phyloP scores from a whole-genome alignment of 352 stramenopile species.

The Thalassiosira livingstoniorum region DNA sequence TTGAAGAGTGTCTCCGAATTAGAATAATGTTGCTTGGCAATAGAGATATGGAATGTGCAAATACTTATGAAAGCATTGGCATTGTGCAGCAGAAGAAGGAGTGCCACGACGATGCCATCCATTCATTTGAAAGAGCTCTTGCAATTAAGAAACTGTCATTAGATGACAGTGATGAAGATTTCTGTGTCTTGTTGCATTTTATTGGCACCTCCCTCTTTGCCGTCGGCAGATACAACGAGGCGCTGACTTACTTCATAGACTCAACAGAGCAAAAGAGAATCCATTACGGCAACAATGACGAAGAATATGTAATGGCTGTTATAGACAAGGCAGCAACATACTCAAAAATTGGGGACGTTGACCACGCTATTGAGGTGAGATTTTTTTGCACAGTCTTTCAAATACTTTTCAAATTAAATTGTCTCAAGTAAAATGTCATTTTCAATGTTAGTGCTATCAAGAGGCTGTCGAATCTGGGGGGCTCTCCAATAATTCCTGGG shows the following conservation, averaged over 20 bases:
- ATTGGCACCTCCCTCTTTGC: constrained; percentile 65
- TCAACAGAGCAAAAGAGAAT: constrained; percentile 58
- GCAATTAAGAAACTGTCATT: constrained; percentile 69
- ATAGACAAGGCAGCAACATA: constrained; percentile 66
- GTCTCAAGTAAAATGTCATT: neutral
- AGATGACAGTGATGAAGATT: constrained; percentile 63
- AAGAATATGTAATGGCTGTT: constrained; percentile 67
- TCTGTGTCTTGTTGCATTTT: constrained; percentile 67
- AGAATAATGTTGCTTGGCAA: constrained; percentile 58
- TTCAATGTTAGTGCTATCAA: constrained; percentile 54
- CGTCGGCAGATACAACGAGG: constrained; percentile 45
- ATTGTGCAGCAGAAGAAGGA: constrained; percentile 74
- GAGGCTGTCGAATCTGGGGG: constrained; percentile 67
- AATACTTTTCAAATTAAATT: neutral
- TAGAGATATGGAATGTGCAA: constrained; percentile 64
- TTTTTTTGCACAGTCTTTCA: neutral
- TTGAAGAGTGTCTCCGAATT: constrained; percentile 64
- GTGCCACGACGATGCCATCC: constrained; percentile 65
- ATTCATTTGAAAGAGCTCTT: constrained; percentile 69
- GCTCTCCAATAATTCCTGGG: constrained; percentile 65
- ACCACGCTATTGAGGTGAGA: constrained; percentile 62
- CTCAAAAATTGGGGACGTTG: constrained; percentile 61
- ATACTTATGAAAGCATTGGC: constrained; percentile 73
- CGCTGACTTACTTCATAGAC: constrained; percentile 56
- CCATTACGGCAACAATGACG: constrained; percentile 49